phyloP scores from a whole-genome alignment of 2,329 filamentous ascomycete genomes.

The Piedraia hortae region DNA sequence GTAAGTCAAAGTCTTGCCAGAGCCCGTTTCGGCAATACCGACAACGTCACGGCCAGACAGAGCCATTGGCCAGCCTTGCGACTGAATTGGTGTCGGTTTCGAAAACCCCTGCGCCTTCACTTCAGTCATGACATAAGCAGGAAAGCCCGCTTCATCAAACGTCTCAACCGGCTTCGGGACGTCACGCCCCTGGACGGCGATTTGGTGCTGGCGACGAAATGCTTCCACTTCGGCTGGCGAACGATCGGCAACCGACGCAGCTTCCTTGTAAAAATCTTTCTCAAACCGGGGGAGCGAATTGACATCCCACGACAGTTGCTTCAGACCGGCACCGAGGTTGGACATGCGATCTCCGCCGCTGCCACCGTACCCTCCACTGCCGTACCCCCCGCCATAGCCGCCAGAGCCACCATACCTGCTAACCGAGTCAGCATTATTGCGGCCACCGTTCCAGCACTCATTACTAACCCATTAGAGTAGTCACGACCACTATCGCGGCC shows the following conservation, averaged over 20 bases:
- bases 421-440: slow-evolving; percentile 2
- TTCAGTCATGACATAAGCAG: slow-evolving; percentile 88
- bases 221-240: slow-evolving; percentile 55
- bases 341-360: slow-evolving; percentile 80
- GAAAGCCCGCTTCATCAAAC: slow-evolving; percentile 94
- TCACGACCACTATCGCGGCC: slow-evolving; percentile 22
- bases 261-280: slow-evolving; percentile 98
- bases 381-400: slow-evolving; percentile 9
- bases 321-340: slow-evolving; percentile 62
- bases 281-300: slow-evolving; percentile 75
- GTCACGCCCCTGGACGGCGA: slow-evolving; percentile 51
- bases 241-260: slow-evolving; percentile 47
- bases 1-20: slow-evolving; percentile 96
- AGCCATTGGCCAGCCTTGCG: slow-evolving; percentile 97
- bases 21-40: slow-evolving; percentile 96
- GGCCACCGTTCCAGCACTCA: slow-evolving; percentile 1
- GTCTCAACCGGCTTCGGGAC: slow-evolving; percentile 87
- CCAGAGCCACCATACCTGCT: slow-evolving; percentile 8
- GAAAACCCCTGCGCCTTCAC: slow-evolving; percentile 95
- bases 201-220: slow-evolving; percentile 65
- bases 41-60: slow-evolving; percentile 93
- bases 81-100: slow-evolving; percentile 84
- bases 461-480: slow-evolving; percentile 21
- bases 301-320: slow-evolving; percentile 71
- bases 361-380: slow-evolving; percentile 12